Evolutionary conservation across 352 stramenopile genomes (phyloP).

Genomic region (Albugo candida): DNA sequence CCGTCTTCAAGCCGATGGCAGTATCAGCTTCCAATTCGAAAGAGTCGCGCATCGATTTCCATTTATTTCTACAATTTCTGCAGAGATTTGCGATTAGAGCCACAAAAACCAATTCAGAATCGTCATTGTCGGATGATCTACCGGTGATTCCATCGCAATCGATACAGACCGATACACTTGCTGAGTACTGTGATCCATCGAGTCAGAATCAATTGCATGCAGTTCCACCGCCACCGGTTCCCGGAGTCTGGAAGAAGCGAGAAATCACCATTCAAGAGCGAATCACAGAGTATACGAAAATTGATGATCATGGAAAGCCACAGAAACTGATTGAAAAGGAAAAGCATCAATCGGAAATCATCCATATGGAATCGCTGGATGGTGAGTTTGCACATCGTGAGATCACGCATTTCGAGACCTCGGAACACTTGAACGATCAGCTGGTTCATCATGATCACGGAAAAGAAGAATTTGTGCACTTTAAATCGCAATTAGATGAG

Average conservation of each 20-base stretch:
- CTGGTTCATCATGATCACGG: slow-evolving; percentile 62
- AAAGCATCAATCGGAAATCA: slow-evolving; percentile 63
- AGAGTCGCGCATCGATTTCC: slow-evolving; percentile 21
- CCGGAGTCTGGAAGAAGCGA: slow-evolving; percentile 72
- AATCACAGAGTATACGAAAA: slow-evolving; percentile 79
- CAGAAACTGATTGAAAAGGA: slow-evolving; percentile 70
- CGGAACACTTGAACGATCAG: slow-evolving; percentile 66
- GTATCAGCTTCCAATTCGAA: not conserved
- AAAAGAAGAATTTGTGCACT: slow-evolving; percentile 62
- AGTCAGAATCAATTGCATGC: too few species aligned
- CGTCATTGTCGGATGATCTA: slow-evolving; percentile 4
- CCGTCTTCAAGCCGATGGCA: slow-evolving; percentile 7
- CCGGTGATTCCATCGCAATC: slow-evolving; percentile 9
- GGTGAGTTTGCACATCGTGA: slow-evolving; percentile 69
- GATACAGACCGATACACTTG: too few species aligned
- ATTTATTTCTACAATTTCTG: slow-evolving; percentile 45
- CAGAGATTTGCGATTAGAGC: slow-evolving; percentile 31
- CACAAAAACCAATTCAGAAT: slow-evolving; percentile 1
- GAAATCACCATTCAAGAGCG: slow-evolving; percentile 74
- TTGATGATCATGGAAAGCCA: slow-evolving; percentile 49
- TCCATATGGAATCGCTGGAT: slow-evolving; percentile 66
- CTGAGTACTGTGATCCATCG: too few species aligned
- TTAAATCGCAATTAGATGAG: slow-evolving; percentile 69
- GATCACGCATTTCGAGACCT: slow-evolving; percentile 72
- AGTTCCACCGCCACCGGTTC: slow-evolving; percentile 18